Base-by-base conservation (phyloP, 179 eudicot species). In the Drosera spatulata region DNA sequence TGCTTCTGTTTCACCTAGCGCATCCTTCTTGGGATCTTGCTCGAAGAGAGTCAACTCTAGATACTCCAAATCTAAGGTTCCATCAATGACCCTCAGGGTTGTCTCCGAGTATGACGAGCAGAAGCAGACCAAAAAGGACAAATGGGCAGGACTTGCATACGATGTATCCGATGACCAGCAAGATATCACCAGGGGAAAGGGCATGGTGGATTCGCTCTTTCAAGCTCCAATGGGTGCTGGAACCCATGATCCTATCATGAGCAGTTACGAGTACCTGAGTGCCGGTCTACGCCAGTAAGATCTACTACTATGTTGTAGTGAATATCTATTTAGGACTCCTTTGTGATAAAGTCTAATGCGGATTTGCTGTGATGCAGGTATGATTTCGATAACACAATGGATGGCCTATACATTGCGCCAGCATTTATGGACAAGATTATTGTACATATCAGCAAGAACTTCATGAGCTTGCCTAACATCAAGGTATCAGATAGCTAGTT, bases 121-220 rank as follows among this genome's bases (percentile, higher is more conserved):
- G n/a, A 79, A 81, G 64, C 83, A 90, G 72, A 82, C 89, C 10
- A 56, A 53, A 5, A 68, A 64, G 61, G 97, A 90, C 85, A 78
- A 64, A 54, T 90, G 97, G 97, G 73, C 42, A 11, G 82, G 82
- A 46, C 83, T 90, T 41, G 84, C 69, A 7, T 22, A 14, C 39
- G 95, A 90, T 57, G 40, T 66, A 0, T 90, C 97, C 0, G 97
- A 90, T 51, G 97, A 90, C 60, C 97, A 90, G 62, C 97, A 87
- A 60, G 97, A 90, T 68, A 90, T 90, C 59, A 80, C 95, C 33
- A 75, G 91, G 43, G 97, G 95, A 2, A 90, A 90, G 87, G 97
- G 97, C 54, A 77, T 83, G 84, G 95, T 85, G 8, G 93, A 87
- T 73, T 8, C 83, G 4, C 89, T 87, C 62, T 90, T 90, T 83